Evolutionary conservation across 768 basidiomycete genomes (phyloP), one percentile per base, ranked within the genome.

Genomic region (Trichaptum fuscoviolaceum): DNA sequence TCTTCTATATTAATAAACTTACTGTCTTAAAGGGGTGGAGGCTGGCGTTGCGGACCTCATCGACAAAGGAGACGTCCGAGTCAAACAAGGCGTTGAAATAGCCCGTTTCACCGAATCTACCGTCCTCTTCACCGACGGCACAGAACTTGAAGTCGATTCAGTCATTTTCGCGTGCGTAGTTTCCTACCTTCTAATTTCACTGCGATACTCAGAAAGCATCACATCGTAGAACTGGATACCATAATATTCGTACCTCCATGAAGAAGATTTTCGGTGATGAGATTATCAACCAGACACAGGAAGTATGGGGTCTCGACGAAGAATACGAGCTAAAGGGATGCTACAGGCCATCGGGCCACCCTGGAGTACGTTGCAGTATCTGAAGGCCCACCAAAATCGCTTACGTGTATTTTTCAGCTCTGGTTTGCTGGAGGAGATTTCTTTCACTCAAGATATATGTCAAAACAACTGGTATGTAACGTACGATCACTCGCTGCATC

Each of bases 381-480:
- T 64, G 34, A 18, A 65, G 25, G 23, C 57, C 26, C 5, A 30
- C 23, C 25, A 27, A 4, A 24, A 52, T 15, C 12, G 42, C 35
- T 17, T 23, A 58, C n/a, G 24, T 34, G 27, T 1, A n/a, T 4
- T 52, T 57, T 10, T 0, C 36, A 82, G 81, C 72, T 82, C 0
- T 82, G 81, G 81, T 82, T 75, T 67, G 76, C 74, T 5, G 73
- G 73, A 0, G 81, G 80, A 0, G 79, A 79, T 63, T 80, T 80
- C 64, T 65, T 58, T 9, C 68, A 65, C 25, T 72, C 77, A 0
- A 71, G 81, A 8, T 74, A 74, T 66, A 70, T 65, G 57, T 79
- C 80, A 17, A 81, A 80, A 68, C 73, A 75, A 30, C 59, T 81
- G 68, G 81, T 81, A 42, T 63, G 75, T 66, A 5, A 12, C 15